phyloP scores from a whole-genome alignment of 106 monocot genomes.

The Chionographis japonica region DNA sequence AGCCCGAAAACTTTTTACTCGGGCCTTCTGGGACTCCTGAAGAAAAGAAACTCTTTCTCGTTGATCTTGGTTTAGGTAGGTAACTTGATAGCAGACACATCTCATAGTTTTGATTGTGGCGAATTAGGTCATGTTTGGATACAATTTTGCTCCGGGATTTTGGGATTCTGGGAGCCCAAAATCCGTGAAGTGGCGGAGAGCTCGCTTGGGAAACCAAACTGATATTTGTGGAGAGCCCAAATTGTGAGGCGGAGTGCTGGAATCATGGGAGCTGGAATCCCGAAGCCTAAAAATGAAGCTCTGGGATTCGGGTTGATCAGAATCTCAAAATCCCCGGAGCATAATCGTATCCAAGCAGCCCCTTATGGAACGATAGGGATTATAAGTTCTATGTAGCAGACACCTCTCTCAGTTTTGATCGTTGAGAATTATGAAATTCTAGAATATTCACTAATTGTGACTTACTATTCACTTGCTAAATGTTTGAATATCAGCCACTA shows the following conservation, averaged over 20 bases:
- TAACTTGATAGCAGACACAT: neutral
- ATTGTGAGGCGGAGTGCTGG: no score
- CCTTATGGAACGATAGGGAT: no score
- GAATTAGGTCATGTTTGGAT: neutral
- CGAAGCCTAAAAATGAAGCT: no score
- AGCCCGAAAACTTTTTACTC: constrained; percentile 96
- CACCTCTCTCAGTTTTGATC: no score
- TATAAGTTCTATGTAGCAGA: neutral
- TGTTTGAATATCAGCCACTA: constrained; percentile 51
- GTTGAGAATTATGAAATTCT: neutral
- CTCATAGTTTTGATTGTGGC: neutral
- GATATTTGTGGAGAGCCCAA: no score
- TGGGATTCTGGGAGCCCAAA: no score
- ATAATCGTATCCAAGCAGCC: no score
- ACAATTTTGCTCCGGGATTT: neutral
- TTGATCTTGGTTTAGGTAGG: constrained; percentile 94
- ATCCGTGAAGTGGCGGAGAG: no score
- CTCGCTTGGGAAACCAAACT: no score
- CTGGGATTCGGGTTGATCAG: no score
- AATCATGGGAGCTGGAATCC: no score
- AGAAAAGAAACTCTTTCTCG: constrained; percentile 90
- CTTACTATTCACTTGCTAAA: neutral
- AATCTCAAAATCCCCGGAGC: no score
- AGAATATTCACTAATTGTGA: neutral
- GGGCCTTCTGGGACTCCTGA: constrained; percentile 77